phyloP scores from a whole-genome alignment of 192 early-diverging fungal species.

The Umbelopsis isabellina region DNA sequence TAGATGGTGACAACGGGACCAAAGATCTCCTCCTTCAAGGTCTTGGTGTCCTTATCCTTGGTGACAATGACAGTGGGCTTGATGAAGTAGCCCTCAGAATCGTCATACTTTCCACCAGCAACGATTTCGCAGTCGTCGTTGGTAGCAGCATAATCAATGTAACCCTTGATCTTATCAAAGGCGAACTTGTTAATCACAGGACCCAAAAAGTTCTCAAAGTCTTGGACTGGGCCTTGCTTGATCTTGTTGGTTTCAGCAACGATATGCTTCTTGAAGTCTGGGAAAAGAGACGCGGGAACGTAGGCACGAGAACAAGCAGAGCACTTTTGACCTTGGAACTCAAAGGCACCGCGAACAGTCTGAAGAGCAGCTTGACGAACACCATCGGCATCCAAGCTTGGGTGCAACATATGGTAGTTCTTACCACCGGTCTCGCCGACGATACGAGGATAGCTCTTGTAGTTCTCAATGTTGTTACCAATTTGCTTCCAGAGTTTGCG shows the following conservation, averaged over 20 bases:
- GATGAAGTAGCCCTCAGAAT: slow-evolving; percentile 87
- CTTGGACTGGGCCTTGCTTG: slow-evolving; percentile 83
- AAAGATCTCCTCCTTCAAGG: slow-evolving; percentile 96
- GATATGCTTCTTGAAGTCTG: slow-evolving; percentile 71
- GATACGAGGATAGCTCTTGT: slow-evolving; percentile 93
- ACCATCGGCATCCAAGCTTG: slow-evolving; percentile 65
- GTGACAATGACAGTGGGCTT: slow-evolving; percentile 91
- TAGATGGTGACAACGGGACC: slow-evolving; percentile 95
- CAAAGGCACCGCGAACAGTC: slow-evolving; percentile 92
- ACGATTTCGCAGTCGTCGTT: slow-evolving; percentile 79
- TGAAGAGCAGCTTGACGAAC: slow-evolving; percentile 79
- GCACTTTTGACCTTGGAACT: slow-evolving; percentile 99
- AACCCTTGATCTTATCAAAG: slow-evolving; percentile 91
- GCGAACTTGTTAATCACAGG: slow-evolving; percentile 94
- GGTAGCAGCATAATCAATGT: slow-evolving; percentile 79
- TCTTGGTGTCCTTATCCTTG: slow-evolving; percentile 79
- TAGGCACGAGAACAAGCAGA: slow-evolving; percentile 93
- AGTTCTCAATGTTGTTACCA: slow-evolving; percentile 87
- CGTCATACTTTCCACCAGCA: slow-evolving; percentile 87
- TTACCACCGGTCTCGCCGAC: slow-evolving; percentile 99
- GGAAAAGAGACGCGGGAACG: slow-evolving; percentile 82
- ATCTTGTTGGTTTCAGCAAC: slow-evolving; percentile 71
- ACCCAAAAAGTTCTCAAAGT: slow-evolving; percentile 84
- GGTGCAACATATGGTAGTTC: slow-evolving; percentile 96
- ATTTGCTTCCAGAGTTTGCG: slow-evolving; percentile 92